Evolutionary conservation across 2,329 filamentous ascomycete genomes (phyloP).

Genomic region (Fusarium bactridioides): DNA sequence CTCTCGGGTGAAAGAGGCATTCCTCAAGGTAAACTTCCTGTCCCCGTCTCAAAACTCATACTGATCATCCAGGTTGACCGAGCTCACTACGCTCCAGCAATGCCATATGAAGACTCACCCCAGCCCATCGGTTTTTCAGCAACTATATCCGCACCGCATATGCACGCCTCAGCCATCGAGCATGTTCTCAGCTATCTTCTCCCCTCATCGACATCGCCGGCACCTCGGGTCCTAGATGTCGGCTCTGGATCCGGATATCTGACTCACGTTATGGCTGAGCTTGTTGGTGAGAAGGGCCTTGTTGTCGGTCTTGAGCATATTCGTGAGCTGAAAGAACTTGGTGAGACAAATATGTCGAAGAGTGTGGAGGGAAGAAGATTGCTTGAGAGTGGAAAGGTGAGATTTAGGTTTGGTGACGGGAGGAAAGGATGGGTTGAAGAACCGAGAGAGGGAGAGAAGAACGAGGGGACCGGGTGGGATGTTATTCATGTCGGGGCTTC

Average conservation of each 20-base stretch:
- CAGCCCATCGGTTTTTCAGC: slow-evolving; percentile 63
- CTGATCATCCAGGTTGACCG: slow-evolving; percentile 75
- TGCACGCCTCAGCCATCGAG: slow-evolving; percentile 65
- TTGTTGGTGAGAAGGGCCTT: slow-evolving; percentile 62
- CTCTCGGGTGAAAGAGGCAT: slow-evolving; percentile 77
- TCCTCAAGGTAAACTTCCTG: slow-evolving; percentile 66
- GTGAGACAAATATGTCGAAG: slow-evolving; percentile 71
- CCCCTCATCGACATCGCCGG: slow-evolving; percentile 45
- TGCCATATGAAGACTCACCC: slow-evolving; percentile 71
- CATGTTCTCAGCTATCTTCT: slow-evolving; percentile 56
- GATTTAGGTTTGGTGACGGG: slow-evolving; percentile 80
- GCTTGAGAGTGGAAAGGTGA: slow-evolving; percentile 69
- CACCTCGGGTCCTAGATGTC: slow-evolving; percentile 72
- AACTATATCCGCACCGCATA: slow-evolving; percentile 68
- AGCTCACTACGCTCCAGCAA: slow-evolving; percentile 77
- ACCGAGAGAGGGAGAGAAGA: slow-evolving; percentile 53
- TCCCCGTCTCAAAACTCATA: background rate
- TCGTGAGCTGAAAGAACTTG: slow-evolving; percentile 66
- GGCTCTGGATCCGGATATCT: slow-evolving; percentile 84
- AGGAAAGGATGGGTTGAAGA: slow-evolving; percentile 66
- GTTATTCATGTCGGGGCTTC: slow-evolving; percentile 95
- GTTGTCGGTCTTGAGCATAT: slow-evolving; percentile 83
- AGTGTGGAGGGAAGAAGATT: slow-evolving; percentile 65
- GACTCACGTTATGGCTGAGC: slow-evolving; percentile 85
- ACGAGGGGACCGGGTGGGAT: slow-evolving; percentile 73